A percentile compares a stretch with the other conserved stretches of the same genome.
These are phyloP conservation scores for Plasmopara viticola DNA, from an alignment of 352 stramenopile species.

Conservation along the genomic window DNA sequence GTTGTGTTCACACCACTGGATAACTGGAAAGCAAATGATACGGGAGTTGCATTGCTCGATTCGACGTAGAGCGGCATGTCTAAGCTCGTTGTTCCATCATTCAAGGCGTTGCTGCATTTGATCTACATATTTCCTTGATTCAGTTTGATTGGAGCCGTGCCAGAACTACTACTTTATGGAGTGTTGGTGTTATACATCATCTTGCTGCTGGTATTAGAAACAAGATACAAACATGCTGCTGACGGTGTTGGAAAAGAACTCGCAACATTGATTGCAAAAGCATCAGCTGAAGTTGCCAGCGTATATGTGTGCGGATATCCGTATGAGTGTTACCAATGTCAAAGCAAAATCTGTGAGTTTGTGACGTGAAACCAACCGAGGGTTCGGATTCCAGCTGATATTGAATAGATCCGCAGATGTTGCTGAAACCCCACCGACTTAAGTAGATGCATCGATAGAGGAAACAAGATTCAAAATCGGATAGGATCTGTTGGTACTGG, in stretches of 20 bases:
- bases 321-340: constrained; percentile 17
- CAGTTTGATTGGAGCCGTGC: not conserved
- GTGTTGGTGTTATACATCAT: constrained; percentile 16
- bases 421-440: constrained; percentile 10
- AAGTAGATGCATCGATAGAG: constrained; percentile 1
- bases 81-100: not conserved
- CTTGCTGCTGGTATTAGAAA: constrained; percentile 7
- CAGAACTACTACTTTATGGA: not conserved
- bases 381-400: constrained; percentile 15
- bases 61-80: not conserved
- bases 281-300: constrained; percentile 1
- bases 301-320: constrained; percentile 14
- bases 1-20: not conserved
- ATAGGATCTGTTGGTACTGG: constrained; percentile 2
- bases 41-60: not conserved
- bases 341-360: constrained; percentile 20
- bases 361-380: constrained; percentile 10
- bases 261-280: constrained; percentile 3
- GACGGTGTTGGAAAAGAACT: constrained; percentile 2
- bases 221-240: constrained; percentile 12
- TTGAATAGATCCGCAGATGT: constrained; percentile 12
- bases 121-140: not conserved
- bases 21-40: not conserved
- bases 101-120: not conserved
- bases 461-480: constrained; percentile 3